Base-by-base conservation (phyloP, 139 green algal species). In the Yamagishiella unicocca region DNA sequence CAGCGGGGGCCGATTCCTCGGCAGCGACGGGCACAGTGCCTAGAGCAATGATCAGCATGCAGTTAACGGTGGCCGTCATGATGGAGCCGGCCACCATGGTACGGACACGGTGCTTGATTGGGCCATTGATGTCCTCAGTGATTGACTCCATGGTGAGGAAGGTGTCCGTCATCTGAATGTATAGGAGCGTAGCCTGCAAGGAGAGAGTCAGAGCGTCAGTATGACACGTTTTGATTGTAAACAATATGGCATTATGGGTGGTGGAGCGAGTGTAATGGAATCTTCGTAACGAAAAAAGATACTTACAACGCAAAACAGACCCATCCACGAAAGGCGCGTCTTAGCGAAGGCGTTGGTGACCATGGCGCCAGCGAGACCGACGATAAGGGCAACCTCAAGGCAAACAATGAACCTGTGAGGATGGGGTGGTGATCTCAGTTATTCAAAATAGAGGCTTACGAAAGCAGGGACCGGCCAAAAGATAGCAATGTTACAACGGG, bases 101-200 rank as follows among this genome's bases (percentile, higher is more conserved):
- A 42, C 68, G 68, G 4, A 53, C 70, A 53, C 82, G 82, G 66
- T 88, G 70, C 82, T 74, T 72, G 82, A 88, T 45, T 9, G 33
- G 10, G 62, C 38, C 50, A 1, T 5, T 8, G 1, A 24, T 19
- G 81, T 67, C 35, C 2, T 55, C 35, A 46, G 45, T 58, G n/a
- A 73, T 7, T 9, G 43, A 68, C 43, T 79, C 4, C 64, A 72
- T 35, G 42, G 81, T 79, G 6, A 87, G 81, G 82, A 74, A 88
- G 17, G 53, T 88, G 82, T 88, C 70, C 29, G 68, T 62, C 50
- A 71, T 88, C 68, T 88, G 82, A 38, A 88, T 82, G 82, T 88
- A 88, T 12, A 88, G 82, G 24, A 88, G 68, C 37, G 82, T 88
- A 38, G 53, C 68, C 55, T 83, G 76, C 35, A 9, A 27, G 25